These are phyloP conservation scores for Sonneratia caseolaris DNA, from an alignment of 345 rosid genomes.

Conservation along the genomic window DNA sequence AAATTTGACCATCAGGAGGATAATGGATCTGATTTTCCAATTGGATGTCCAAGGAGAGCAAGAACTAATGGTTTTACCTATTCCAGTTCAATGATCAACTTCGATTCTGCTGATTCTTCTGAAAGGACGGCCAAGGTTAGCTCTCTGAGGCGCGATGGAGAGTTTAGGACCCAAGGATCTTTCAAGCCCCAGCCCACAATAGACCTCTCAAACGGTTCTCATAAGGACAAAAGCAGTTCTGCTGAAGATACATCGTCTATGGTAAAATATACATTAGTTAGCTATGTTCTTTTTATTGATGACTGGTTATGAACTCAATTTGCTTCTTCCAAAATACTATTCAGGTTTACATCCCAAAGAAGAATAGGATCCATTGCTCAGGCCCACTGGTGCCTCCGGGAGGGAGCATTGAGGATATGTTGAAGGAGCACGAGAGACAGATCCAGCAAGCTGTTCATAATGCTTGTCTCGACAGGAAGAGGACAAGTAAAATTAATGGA, in stretches of 20 bases:
- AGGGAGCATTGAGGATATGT: slow-evolving; percentile 73
- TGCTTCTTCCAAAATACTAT: background rate
- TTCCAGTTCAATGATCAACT: slow-evolving; percentile 40
- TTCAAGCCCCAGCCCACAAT: slow-evolving; percentile 17
- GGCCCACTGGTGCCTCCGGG: slow-evolving; percentile 94
- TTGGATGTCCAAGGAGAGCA: slow-evolving; percentile 5
- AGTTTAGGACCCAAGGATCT: slow-evolving; percentile 23
- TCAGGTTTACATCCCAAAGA: slow-evolving; percentile 54
- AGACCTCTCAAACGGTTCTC: slow-evolving; percentile 26
- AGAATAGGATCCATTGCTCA: slow-evolving; percentile 68
- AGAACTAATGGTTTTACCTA: slow-evolving; percentile 20
- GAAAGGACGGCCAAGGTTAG: slow-evolving; percentile 18
- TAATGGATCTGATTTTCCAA: slow-evolving; percentile 9
- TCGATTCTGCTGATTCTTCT: slow-evolving; percentile 18
- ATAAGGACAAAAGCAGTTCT: slow-evolving; percentile 14
- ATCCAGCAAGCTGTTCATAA: slow-evolving; percentile 87
- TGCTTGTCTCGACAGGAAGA: slow-evolving; percentile 54
- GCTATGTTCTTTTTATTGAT: background rate
- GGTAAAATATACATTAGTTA: background rate
- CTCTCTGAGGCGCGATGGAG: slow-evolving; percentile 23
- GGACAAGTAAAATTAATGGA: slow-evolving; percentile 28
- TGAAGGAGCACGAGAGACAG: slow-evolving; percentile 83
- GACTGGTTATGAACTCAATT: background rate
- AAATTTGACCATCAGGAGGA: slow-evolving; percentile 33
- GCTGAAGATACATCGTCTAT: slow-evolving; percentile 10